phyloP scores from a whole-genome alignment of 768 basidiomycete genomes.

The Lactarius vividus region DNA sequence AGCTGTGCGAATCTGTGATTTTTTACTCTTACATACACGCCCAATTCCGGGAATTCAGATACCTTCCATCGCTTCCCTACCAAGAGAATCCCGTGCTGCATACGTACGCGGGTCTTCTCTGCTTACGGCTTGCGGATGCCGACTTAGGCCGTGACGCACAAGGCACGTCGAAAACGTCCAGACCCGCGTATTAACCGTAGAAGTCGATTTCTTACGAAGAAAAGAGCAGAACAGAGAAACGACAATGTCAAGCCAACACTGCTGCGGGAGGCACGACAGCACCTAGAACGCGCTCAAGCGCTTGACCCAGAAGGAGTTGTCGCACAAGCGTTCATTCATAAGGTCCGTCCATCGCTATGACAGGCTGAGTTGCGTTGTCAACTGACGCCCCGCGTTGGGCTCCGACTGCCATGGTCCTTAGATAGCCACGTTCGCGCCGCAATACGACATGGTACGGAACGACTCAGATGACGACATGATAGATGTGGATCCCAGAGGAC shows the following conservation, averaged over 20 bases:
- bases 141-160: slow-evolving; percentile 3
- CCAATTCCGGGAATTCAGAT: slow-evolving; percentile 44
- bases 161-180: slow-evolving; percentile 17
- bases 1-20: slow-evolving; percentile 55
- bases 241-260: slow-evolving; percentile 34
- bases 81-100: slow-evolving; percentile 79
- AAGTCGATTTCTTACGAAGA: not conserved
- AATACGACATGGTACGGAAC: slow-evolving; percentile 22
- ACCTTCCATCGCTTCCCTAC: slow-evolving; percentile 85
- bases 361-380: not conserved
- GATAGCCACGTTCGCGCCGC: slow-evolving; percentile 25
- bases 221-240: not conserved
- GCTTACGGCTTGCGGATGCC: slow-evolving; percentile 48
- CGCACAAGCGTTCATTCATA: slow-evolving; percentile 50
- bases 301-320: slow-evolving; percentile 59
- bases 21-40: slow-evolving; percentile 6
- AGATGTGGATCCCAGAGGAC: slow-evolving; percentile 30
- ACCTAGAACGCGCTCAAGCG: slow-evolving; percentile 59
- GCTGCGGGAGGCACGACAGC: slow-evolving; percentile 56
- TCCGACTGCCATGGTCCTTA: slow-evolving; percentile 2
- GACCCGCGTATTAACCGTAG: not conserved
- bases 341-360: slow-evolving; percentile 39
- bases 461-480: slow-evolving; percentile 42
- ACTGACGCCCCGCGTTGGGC: slow-evolving; percentile 7
- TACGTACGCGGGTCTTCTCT: slow-evolving; percentile 76